A percentile compares a stretch with the other conserved stretches of the same genome.
Conservation (phyloP, 2,329 filamentous ascomycete species). For the Penicillium corylophilum region DNA sequence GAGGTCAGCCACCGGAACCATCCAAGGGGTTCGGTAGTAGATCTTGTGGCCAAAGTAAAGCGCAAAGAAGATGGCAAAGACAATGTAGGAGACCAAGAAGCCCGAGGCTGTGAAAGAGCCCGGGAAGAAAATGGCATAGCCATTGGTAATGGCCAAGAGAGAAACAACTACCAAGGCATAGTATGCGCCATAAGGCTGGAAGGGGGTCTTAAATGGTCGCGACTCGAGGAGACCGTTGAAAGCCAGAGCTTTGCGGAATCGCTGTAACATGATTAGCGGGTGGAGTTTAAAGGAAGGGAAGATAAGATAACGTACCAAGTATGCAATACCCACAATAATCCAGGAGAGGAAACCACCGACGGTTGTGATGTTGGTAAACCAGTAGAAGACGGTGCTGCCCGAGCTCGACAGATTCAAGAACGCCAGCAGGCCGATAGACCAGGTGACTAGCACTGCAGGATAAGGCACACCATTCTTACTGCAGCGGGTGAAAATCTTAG, state of each 20-base stretch:
- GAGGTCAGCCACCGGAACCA: slow-evolving; percentile 38
- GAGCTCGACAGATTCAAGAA: slow-evolving; percentile 37
- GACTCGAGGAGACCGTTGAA: slow-evolving; percentile 45
- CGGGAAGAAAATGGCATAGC: slow-evolving; percentile 57
- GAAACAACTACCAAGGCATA: slow-evolving; percentile 50
- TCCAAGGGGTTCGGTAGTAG: slow-evolving; percentile 33
- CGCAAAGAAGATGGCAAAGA: slow-evolving; percentile 52
- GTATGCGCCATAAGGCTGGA: slow-evolving; percentile 55
- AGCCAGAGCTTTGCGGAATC: slow-evolving; percentile 55
- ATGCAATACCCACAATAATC: slow-evolving; percentile 47
- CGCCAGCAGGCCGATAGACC: slow-evolving; percentile 34
- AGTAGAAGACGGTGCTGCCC: slow-evolving; percentile 40
- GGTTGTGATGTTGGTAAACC: slow-evolving; percentile 43
- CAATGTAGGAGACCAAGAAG: slow-evolving; percentile 58
- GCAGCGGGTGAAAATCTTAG: slow-evolving; percentile 42
- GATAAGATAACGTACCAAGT: slow-evolving; percentile 42
- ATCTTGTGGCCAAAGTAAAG: slow-evolving; percentile 40
- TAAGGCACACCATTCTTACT: slow-evolving; percentile 54
- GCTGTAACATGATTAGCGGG: slow-evolving; percentile 33
- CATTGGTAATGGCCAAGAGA: slow-evolving; percentile 56
- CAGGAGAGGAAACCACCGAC: slow-evolving; percentile 41
- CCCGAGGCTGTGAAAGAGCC: slow-evolving; percentile 44
- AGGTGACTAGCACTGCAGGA: slow-evolving; percentile 46
- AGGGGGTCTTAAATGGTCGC: slow-evolving; percentile 52
- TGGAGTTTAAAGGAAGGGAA: slow-evolving; percentile 37